A percentile compares a stretch with the other conserved stretches of the same genome.
phyloP scores from a whole-genome alignment of 129 eudicot species.

The Mikania micrantha region DNA sequence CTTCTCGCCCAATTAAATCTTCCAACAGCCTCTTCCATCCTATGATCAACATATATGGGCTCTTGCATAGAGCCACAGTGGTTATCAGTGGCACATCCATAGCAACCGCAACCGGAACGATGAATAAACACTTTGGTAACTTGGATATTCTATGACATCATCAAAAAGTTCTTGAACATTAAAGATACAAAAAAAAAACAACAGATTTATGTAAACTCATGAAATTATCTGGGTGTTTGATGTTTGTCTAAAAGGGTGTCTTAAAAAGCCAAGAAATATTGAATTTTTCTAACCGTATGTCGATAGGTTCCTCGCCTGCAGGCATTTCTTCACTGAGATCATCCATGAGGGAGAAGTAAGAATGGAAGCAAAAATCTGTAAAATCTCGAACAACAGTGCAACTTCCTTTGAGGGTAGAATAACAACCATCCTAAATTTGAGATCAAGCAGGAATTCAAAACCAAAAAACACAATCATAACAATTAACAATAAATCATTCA shows the following conservation, averaged over 20 bases:
- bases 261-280: not conserved
- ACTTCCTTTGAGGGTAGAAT: constrained; percentile 57
- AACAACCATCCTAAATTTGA: constrained; percentile 64
- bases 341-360: constrained; percentile 94
- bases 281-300: constrained; percentile 47
- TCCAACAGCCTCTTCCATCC: constrained; percentile 94
- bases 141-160: constrained; percentile 38
- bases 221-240: not conserved
- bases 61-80: constrained; percentile 69
- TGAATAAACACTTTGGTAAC: constrained; percentile 63
- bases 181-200: not conserved
- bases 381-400: constrained; percentile 83
- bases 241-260: not conserved
- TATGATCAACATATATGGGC: constrained; percentile 81
- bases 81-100: constrained; percentile 63
- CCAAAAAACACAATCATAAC: not conserved
- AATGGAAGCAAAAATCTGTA: constrained; percentile 90
- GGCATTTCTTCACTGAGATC: constrained; percentile 66
- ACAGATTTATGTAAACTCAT: not conserved
- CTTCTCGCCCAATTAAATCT: constrained; percentile 86
- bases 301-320: constrained; percentile 51
- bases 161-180: not conserved
- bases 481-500: not conserved
- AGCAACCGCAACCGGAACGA: constrained; percentile 45
- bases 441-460: not conserved